A percentile compares a stretch with the other conserved stretches of the same genome.
Evolutionary conservation across 805 yeast species (phyloP).

Genomic region (Jamesozyma piceae): DNA sequence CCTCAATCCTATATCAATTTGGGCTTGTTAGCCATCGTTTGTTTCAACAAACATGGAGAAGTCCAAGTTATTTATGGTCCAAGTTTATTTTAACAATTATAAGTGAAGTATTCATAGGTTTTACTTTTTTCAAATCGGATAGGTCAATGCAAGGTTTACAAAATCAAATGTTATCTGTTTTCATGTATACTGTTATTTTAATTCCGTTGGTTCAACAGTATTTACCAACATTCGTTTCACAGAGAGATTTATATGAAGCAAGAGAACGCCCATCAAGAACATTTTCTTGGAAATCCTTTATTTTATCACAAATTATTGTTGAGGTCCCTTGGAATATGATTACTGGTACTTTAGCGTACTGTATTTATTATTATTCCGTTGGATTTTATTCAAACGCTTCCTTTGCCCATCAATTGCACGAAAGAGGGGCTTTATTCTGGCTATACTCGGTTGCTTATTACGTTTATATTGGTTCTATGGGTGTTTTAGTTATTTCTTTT

Average conservation of each 20-base stretch:
- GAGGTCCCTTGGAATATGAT: constrained; percentile 59
- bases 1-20: constrained; percentile 37
- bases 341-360: constrained; percentile 52
- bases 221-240: constrained; percentile 51
- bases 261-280: constrained; percentile 70
- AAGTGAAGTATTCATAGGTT: constrained; percentile 61
- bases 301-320: constrained; percentile 51
- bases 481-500: constrained; percentile 50
- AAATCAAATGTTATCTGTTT: constrained; percentile 69
- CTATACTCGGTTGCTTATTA: constrained; percentile 38
- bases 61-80: constrained; percentile 52
- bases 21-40: constrained; percentile 43
- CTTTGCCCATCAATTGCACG: constrained; percentile 37
- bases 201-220: constrained; percentile 53
- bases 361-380: constrained; percentile 65
- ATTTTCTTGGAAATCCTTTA: constrained; percentile 57
- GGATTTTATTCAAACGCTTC: constrained; percentile 59
- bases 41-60: constrained; percentile 58
- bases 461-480: constrained; percentile 49
- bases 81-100: constrained; percentile 45
- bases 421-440: constrained; percentile 52
- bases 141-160: constrained; percentile 61
- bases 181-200: constrained; percentile 54
- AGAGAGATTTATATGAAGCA: constrained; percentile 60
- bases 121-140: constrained; percentile 61